Conservation (phyloP, 441 rosid genomes). For the Francoa sonchifolia region DNA sequence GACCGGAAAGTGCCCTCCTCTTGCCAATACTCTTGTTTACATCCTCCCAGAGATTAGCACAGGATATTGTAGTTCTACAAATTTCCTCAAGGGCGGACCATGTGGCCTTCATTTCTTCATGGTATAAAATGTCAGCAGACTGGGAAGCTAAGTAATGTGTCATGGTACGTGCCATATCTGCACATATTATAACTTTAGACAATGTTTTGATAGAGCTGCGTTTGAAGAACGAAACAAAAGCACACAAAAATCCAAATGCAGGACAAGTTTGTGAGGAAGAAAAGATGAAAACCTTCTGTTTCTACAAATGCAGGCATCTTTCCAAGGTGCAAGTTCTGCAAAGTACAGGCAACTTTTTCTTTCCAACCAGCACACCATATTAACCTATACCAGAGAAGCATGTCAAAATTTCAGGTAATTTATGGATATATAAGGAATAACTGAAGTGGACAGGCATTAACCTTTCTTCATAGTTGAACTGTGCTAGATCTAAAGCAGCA, state of each 20-base stretch:
- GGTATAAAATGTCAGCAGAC: slow-evolving; percentile 21
- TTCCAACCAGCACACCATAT: slow-evolving; percentile 54
- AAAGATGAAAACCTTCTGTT: slow-evolving; percentile 29
- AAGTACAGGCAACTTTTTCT: slow-evolving; percentile 23
- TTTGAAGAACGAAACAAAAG: background rate
- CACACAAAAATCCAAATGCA: slow-evolving; percentile 4
- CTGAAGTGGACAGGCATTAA: slow-evolving; percentile 14
- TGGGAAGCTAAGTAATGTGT: slow-evolving; percentile 15
- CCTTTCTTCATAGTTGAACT: slow-evolving; percentile 38
- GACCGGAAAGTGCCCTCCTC: slow-evolving; percentile 64
- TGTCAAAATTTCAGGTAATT: slow-evolving; percentile 6
- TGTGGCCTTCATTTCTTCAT: slow-evolving; percentile 40
- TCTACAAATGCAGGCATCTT: slow-evolving; percentile 17
- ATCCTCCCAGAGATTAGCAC: slow-evolving; percentile 66
- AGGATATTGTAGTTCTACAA: slow-evolving; percentile 30
- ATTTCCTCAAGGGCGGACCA: slow-evolving; percentile 44
- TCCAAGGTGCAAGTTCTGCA: slow-evolving; percentile 23
- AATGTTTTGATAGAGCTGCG: no score
- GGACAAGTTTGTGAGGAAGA: slow-evolving; percentile 1
- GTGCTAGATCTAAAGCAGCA: slow-evolving; percentile 28
- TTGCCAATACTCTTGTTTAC: slow-evolving; percentile 44
- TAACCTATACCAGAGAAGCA: slow-evolving; percentile 33
- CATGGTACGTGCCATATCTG: slow-evolving; percentile 25
- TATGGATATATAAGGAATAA: slow-evolving; percentile 6
- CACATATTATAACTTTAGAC: no score